Evolutionary conservation across 139 green algal species (phyloP).

Genomic region (Marvania coccoides): DNA sequence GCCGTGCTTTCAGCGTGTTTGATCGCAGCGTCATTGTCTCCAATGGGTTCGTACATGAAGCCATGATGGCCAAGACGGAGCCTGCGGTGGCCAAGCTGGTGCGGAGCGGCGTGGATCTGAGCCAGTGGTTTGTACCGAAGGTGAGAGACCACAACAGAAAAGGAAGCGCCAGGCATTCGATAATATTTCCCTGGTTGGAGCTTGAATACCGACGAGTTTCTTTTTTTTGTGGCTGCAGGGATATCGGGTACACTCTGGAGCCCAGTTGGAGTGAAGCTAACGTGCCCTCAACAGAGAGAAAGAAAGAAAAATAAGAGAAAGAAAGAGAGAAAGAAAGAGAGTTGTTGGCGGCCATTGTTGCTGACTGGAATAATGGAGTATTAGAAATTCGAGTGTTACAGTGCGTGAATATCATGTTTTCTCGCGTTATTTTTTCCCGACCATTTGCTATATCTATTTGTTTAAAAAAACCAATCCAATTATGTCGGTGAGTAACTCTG

Average conservation of each 20-base stretch:
- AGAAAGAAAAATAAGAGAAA: too few species aligned
- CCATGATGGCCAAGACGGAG: conserved; percentile 31
- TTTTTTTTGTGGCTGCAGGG: neutral
- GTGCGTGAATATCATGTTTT: too few species aligned
- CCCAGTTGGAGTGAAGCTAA: conserved; percentile 34
- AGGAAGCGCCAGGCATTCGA: neutral
- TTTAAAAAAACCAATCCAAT: too few species aligned
- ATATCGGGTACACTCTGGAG: conserved; percentile 21
- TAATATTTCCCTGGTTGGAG: neutral
- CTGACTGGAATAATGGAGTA: too few species aligned
- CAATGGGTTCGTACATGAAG: conserved; percentile 45
- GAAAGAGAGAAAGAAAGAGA: too few species aligned
- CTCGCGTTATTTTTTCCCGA: too few species aligned
- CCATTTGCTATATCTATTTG: too few species aligned
- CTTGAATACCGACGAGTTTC: neutral
- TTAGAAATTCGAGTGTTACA: too few species aligned
- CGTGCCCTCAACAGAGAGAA: too few species aligned
- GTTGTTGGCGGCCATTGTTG: too few species aligned
- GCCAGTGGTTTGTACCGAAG: conserved; percentile 48
- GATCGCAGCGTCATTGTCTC: conserved; percentile 44
- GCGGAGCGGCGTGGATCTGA: conserved; percentile 35
- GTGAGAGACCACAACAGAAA: neutral
- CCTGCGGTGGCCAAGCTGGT: conserved; percentile 21
- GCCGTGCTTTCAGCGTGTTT: conserved; percentile 59
- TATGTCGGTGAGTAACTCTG: too few species aligned